Percentiles rank a stretch among this genome's conserved stretches.
Evolutionary conservation across 2,329 filamentous ascomycete species (phyloP).

Genomic region (Ophiostoma pallidulum): DNA sequence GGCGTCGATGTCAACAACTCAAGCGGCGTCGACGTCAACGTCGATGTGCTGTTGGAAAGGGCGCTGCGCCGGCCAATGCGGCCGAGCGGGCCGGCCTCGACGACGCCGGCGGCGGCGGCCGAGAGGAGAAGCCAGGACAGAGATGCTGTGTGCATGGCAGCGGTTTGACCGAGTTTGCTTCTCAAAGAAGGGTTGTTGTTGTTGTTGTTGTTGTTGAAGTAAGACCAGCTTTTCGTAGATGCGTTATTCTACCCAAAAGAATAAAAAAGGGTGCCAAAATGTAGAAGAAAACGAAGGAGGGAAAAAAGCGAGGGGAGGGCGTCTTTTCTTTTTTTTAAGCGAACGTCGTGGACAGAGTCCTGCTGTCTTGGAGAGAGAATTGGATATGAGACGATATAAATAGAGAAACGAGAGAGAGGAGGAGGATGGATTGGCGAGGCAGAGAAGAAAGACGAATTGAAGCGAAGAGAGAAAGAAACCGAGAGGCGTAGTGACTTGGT

Average conservation of each 20-base stretch:
- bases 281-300: neutral
- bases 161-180: constrained; percentile 6
- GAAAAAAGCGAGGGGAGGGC: no score
- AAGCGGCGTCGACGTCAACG: no score
- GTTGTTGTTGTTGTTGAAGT: neutral
- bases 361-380: no score
- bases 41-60: neutral
- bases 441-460: no score
- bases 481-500: neutral
- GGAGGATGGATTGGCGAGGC: no score
- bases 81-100: constrained; percentile 21
- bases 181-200: no score
- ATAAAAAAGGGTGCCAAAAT: neutral
- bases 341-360: neutral
- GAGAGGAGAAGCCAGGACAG: no score
- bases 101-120: constrained; percentile 10
- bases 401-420: no score
- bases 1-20: neutral
- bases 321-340: neutral
- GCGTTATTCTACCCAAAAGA: neutral
- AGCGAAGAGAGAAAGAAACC: neutral
- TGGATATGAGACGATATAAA: no score
- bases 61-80: neutral
- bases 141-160: no score
- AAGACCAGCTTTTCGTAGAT: neutral